A percentile compares a stretch with the other conserved stretches of the same genome.
Evolutionary conservation across 129 eudicot species (phyloP).

Genomic region (Heracleum sosnowskyi): DNA sequence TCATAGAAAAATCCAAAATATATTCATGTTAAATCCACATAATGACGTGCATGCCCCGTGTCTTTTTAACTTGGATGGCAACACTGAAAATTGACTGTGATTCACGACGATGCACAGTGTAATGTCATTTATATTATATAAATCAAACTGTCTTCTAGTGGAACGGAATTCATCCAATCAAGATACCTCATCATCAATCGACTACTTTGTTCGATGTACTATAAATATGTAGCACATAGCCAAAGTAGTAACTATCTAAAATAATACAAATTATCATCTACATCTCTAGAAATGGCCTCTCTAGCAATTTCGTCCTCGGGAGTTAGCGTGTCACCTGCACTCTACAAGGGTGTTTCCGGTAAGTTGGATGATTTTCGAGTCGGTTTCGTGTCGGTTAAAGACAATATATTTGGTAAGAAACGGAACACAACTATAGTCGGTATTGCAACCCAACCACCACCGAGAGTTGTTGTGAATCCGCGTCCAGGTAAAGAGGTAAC

Average conservation of each 20-base stretch:
- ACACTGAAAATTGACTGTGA: background rate
- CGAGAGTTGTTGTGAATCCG: constrained; percentile 14
- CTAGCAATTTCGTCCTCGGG: constrained; percentile 33
- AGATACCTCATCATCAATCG: constrained; percentile 26
- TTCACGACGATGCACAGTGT: background rate
- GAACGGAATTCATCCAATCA: constrained; percentile 28
- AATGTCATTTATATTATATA: background rate
- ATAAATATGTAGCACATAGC: background rate
- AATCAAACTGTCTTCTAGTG: constrained; percentile 30
- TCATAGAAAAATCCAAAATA: background rate
- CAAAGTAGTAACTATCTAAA: background rate
- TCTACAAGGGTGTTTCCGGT: constrained; percentile 10
- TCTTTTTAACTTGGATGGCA: background rate
- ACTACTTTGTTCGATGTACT: constrained; percentile 21
- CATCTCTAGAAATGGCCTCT: constrained; percentile 45
- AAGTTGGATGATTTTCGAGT: constrained; percentile 5
- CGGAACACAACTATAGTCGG: constrained; percentile 16
- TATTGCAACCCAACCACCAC: constrained; percentile 47
- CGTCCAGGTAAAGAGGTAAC: constrained; percentile 15
- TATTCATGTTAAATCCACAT: background rate
- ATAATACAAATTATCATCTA: background rate
- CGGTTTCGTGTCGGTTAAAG: constrained; percentile 17
- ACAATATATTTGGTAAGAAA: background rate
- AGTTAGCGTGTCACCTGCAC: constrained; percentile 15
- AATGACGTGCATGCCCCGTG: background rate